Base-by-base conservation (phyloP, 1,284 basidiomycete species). In the Pseudozyma pruni region DNA sequence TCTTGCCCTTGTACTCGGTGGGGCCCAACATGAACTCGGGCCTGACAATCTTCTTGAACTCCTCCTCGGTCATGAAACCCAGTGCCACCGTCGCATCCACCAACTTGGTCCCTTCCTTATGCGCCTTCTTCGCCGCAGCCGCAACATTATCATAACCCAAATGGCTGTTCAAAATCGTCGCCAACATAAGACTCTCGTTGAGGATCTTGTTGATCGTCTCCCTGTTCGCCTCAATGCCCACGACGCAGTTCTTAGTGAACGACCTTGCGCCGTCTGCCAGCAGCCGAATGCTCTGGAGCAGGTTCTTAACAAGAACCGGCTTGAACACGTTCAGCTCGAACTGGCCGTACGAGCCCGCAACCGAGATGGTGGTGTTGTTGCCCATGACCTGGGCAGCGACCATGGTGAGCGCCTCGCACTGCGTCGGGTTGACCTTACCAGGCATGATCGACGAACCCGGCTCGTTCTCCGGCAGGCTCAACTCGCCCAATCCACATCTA, bases 241-340 rank as follows among this genome's bases (percentile, higher is more conserved):
- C 90, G 35, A 98, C 90, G 84, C 96, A 98, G 86, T 98, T 91
- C 86, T 92, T 93, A 68, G 93, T 97, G 85, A 98, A 97, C 44
- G 91, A 54, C 19, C 74, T 48, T 0, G 69, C 82, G 87, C 94
- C 96, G 85, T 98, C 96, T 52, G 93, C 89, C 45, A 98, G 86
- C 49, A 99, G 85, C 20, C 95, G 90, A 82, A 98, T 94, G 81
- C 92, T 94, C 84, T 95, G 94, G 57, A 98, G 86, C 37, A 98
- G 90, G 84, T 98, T 98, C 86, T 94, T 96, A 85, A 95, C 94
- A 75, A 98, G 90, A 68, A 98, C 93, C 40, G 96, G 96, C 86
- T 99, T 99, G 88, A 98, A 99, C 25, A 98, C 96, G 84, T 99
- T 98, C 79, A 93, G 91, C 87, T 99, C 96, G 81, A 99, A 98